Conservation (phyloP, 169 alveolate genomes). For the Plasmodium adleri region DNA sequence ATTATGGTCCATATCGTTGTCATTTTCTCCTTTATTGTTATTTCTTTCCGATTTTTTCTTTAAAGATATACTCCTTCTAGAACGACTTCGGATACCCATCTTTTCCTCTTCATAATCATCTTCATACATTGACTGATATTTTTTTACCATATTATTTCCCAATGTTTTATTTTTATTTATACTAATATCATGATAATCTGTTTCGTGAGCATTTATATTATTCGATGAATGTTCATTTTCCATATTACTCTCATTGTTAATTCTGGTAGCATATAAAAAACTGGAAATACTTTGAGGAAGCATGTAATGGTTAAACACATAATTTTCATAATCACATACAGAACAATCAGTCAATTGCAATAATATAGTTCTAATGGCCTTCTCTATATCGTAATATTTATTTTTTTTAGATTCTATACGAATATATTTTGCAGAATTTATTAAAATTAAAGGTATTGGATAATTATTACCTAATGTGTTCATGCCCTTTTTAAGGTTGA, state of each 20-base stretch:
- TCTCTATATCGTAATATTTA: conserved; percentile 71
- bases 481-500: conserved; percentile 47
- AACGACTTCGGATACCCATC: too few relatives aligned
- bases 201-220: conserved; percentile 10
- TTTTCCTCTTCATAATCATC: conserved; percentile 3
- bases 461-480: neutral
- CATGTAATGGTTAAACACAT: conserved; percentile 71
- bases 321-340: conserved; percentile 77
- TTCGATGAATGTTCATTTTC: conserved; percentile 7
- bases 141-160: conserved; percentile 12
- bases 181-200: conserved; percentile 22
- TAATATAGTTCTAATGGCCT: conserved; percentile 68
- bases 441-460: conserved; percentile 71
- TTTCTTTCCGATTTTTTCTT: neutral
- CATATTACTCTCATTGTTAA: neutral
- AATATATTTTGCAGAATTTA: conserved; percentile 74
- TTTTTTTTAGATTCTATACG: conserved; percentile 64
- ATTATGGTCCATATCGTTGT: neutral
- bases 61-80: neutral
- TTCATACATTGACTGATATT: conserved; percentile 23
- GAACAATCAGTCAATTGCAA: conserved; percentile 76
- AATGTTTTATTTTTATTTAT: conserved; percentile 10
- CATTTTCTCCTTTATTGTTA: neutral
- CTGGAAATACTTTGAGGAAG: conserved; percentile 73
- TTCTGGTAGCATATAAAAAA: conserved; percentile 62